Evolutionary conservation across 2,329 filamentous ascomycete genomes (phyloP), one percentile per base, ranked within the genome.

Genomic region (Colletotrichum sp.): DNA sequence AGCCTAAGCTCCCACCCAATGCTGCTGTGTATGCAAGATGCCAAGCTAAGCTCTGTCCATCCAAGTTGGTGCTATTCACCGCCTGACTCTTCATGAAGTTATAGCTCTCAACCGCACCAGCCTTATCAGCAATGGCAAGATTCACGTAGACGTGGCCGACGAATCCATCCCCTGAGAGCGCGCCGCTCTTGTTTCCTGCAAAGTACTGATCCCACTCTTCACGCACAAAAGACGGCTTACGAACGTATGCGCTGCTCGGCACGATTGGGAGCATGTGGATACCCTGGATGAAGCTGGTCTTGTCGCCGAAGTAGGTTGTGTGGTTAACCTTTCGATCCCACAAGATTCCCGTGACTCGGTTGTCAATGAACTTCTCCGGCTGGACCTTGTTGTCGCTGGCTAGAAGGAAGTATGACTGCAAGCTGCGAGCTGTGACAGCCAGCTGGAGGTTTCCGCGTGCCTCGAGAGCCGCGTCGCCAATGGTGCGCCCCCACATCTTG

Each of bases 291-390:
- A 90, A 94, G 18, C 73, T 64, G 7, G 58, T 67, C 10, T 66
- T 82, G 61, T 94, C 32, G 56, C 73, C 94, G 80, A 97, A 97
- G 85, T 95, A 97, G 2, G 95, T 97, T 6, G 93, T 92, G 83
- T 97, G 94, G 82, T 97, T 94, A 71, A 94, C 90, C 84, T 97
- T 97, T 84, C 97, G 96, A 83, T 97, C 95, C 80, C 96, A 97
- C 4, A 96, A 82, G 76, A 90, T 90, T 3, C 89, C 88, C 26
- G 73, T 28, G 1, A 58, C 73, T 5, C 73, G 73, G 70, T 75
- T 97, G 34, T 85, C 89, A 73, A 93, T 90, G 81, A 95, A 96
- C 10, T 91, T 85, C 0, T 87, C 71, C 0, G 95, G 95, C 78
- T 96, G 90, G 7, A 87, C 82, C 61, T 84, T 87, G 82, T 96